A percentile compares a stretch with the other conserved stretches of the same genome.
Conservation (phyloP, 495 filamentous ascomycete genomes). For the Pyrenula aspistea region DNA sequence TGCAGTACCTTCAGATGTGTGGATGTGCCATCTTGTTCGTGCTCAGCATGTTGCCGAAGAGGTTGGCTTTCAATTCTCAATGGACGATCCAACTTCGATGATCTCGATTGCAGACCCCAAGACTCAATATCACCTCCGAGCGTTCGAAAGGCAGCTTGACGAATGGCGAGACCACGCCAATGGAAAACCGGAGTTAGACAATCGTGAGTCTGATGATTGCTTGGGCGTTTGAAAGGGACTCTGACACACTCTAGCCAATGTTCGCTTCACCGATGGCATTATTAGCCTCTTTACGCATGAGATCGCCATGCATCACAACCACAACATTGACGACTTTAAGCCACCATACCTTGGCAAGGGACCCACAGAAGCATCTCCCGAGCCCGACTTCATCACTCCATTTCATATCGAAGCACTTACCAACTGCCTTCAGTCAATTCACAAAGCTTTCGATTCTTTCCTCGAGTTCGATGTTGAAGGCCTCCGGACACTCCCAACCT, state of each 20-base stretch:
- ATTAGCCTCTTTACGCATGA: slow-evolving; percentile 79
- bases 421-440: slow-evolving; percentile 57
- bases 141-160: slow-evolving; percentile 64
- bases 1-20: slow-evolving; percentile 57
- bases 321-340: slow-evolving; percentile 47
- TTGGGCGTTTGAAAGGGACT: neutral
- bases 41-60: slow-evolving; percentile 75
- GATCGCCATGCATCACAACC: slow-evolving; percentile 66
- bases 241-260: slow-evolving; percentile 1
- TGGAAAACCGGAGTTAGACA: slow-evolving; percentile 23
- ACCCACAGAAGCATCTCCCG: slow-evolving; percentile 5
- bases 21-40: slow-evolving; percentile 63
- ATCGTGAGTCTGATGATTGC: slow-evolving; percentile 22
- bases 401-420: slow-evolving; percentile 62
- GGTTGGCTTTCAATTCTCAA: slow-evolving; percentile 57
- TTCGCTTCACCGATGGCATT: slow-evolving; percentile 16
- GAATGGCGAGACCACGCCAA: slow-evolving; percentile 49
- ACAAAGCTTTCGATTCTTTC: slow-evolving; percentile 63
- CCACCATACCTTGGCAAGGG: slow-evolving; percentile 28
- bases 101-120: slow-evolving; percentile 63
- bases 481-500: slow-evolving; percentile 62
- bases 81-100: slow-evolving; percentile 56
- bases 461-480: slow-evolving; percentile 43
- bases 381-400: slow-evolving; percentile 33
- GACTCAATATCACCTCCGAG: slow-evolving; percentile 60